Base-by-base conservation (phyloP, 2,329 filamentous ascomycete species). In the Colletotrichum musae region DNA sequence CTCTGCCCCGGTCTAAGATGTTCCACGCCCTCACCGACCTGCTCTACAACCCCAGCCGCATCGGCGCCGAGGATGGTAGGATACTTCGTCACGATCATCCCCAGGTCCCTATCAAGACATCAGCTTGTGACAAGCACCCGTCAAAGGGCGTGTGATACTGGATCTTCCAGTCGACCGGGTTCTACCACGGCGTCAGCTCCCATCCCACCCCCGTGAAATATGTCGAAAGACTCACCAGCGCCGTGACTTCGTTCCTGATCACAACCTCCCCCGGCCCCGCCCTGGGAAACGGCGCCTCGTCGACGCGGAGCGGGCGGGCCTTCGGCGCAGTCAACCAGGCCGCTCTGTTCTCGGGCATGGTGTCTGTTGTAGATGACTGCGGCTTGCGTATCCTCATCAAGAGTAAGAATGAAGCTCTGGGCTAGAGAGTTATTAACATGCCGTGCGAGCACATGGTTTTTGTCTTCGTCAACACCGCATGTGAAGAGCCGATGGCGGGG, bases 1-100 rank as follows among this genome's bases (percentile, higher is more conserved):
- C 72, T 72, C 47, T 77, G 74, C 5, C 76, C 76, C 3, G 53
- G 61, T 28, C 67, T 67, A 47, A 77, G 72, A 12, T 64, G 51
- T 0, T 26, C 58, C 4, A 76, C 76, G 2, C 57, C 70, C 39
- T 71, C 26, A 13, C 76, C 75, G 2, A 75, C 64, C 9, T 72
- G 65, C 28, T 70, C 50, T 18, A 77, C 66, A 26, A 72, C 68
- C 18, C 76, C 76, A 4, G 74, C 73, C 0, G 73, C 65, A 56
- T 78, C 76, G 12, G 51, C 28, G 0, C 69, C 68, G 4, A 73
- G 18, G 3, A 71, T 68, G 5, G 48, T 48, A 39, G 69, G 63
- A 21, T 64, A 73, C 3, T 60, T 67, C 36, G 43, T 28, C 0
- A 57, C 51, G 9, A 67, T 39, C 3, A 66, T 7, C 0, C 41